A percentile compares a stretch with the other conserved stretches of the same genome.
Conservation (phyloP, 495 filamentous ascomycete genomes). For the Hypomontagnella submonticulosa region DNA sequence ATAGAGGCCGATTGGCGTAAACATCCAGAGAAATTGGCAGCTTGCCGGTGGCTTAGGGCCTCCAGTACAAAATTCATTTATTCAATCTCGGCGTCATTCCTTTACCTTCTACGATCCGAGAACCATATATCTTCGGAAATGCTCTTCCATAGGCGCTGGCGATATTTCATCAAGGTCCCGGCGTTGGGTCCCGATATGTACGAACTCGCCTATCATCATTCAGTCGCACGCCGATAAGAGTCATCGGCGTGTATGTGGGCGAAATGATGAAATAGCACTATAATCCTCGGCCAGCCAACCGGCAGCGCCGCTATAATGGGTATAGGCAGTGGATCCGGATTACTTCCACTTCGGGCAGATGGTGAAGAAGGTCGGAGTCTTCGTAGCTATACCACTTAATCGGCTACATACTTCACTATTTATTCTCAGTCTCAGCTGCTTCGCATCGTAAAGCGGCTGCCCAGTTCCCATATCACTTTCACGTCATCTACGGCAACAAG, state of each 20-base stretch:
- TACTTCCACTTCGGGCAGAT: conserved; percentile 18
- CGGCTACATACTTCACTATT: background rate
- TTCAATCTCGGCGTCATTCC: too few relatives aligned
- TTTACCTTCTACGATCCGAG: too few relatives aligned
- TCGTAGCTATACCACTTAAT: background rate
- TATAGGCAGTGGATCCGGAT: conserved; percentile 17
- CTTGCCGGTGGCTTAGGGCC: too few relatives aligned
- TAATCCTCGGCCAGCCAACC: conserved; percentile 4
- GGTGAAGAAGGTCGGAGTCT: background rate
- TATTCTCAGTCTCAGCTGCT: background rate
- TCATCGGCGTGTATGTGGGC: conserved; percentile 27
- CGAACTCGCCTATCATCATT: too few relatives aligned
- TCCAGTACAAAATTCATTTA: too few relatives aligned
- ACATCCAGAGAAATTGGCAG: too few relatives aligned
- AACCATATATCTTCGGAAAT: too few relatives aligned
- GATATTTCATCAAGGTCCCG: too few relatives aligned
- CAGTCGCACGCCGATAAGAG: conserved; percentile 23
- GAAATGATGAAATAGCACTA: background rate
- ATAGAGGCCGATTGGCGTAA: too few relatives aligned
- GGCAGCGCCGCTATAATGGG: background rate
- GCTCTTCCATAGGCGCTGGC: too few relatives aligned
- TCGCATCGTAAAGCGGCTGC: background rate
- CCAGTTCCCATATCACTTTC: background rate
- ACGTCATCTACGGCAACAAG: background rate
- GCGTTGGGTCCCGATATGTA: too few relatives aligned